Conservation (phyloP, 805 yeast species). For the Metschnikowia similis region DNA sequence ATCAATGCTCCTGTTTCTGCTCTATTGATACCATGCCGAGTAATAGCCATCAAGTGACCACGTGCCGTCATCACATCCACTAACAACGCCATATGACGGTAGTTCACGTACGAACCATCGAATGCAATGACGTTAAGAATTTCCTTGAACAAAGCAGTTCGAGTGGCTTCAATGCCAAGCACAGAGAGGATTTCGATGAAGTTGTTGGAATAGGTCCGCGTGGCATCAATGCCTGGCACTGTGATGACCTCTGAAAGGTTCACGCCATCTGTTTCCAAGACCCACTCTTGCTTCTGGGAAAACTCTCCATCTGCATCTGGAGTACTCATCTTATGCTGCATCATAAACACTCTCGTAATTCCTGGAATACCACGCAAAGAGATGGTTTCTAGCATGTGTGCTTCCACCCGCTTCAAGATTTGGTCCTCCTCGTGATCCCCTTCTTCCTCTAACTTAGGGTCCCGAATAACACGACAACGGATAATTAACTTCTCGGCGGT, state of each 20-base stretch:
- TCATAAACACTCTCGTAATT: conserved; percentile 85
- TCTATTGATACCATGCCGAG: conserved; percentile 99
- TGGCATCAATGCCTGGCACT: conserved; percentile 89
- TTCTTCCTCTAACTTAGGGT: conserved; percentile 92
- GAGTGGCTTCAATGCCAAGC: conserved; percentile 96
- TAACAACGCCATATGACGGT: conserved; percentile 95
- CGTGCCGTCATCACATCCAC: conserved; percentile 98
- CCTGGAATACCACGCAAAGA: conserved; percentile 95
- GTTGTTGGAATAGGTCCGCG: conserved; percentile 90
- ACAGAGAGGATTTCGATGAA: conserved; percentile 94
- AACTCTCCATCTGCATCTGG: conserved; percentile 84
- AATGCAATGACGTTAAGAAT: conserved; percentile 96
- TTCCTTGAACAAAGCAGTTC: conserved; percentile 90
- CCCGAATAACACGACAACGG: conserved; percentile 98
- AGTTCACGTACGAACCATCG: conserved; percentile 98
- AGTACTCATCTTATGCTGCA: conserved; percentile 69
- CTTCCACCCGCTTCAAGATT: conserved; percentile 89
- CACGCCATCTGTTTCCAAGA: conserved; percentile 97
- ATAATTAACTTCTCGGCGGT: conserved; percentile 94
- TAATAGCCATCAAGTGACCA: conserved; percentile 97
- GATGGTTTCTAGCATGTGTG: conserved; percentile 92
- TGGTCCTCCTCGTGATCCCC: conserved; percentile 96
- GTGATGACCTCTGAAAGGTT: conserved; percentile 92
- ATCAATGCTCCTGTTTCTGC: conserved; percentile 98
- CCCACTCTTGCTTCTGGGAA: conserved; percentile 93